Evolutionary conservation across 331 rosid genomes (phyloP).

Genomic region (Arachis monticola): DNA sequence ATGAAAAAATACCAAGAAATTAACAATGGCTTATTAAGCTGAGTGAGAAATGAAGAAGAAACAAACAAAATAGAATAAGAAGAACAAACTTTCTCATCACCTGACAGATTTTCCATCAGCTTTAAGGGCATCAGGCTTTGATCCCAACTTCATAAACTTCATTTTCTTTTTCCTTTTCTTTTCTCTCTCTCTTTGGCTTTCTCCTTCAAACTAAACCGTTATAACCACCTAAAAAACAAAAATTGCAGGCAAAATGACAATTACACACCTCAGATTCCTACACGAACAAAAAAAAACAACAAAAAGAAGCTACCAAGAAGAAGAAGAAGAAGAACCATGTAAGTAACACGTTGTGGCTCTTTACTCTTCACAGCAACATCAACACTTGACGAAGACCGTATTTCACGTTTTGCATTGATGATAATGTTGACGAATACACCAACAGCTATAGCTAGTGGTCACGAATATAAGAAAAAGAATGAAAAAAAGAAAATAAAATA

Average conservation of each 20-base stretch:
- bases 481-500: too few relatives aligned
- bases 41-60: background rate
- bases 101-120: constrained; percentile 78
- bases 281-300: constrained; percentile 15
- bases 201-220: constrained; percentile 29
- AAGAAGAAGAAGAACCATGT: background rate
- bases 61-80: background rate
- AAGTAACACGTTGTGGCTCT: background rate
- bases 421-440: constrained; percentile 36
- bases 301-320: constrained; percentile 19
- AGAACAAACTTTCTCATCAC: constrained; percentile 37
- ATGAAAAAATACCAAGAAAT: background rate
- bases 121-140: constrained; percentile 89
- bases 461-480: background rate
- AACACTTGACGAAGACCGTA: background rate
- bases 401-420: constrained; percentile 42
- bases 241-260: constrained; percentile 24
- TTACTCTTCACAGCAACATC: background rate
- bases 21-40: background rate
- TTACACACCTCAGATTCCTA: constrained; percentile 29
- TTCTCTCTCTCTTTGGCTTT: background rate
- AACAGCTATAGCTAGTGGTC: background rate
- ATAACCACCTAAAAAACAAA: background rate
- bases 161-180: constrained; percentile 42
- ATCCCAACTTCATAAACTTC: constrained; percentile 99